These are phyloP conservation scores for Scenedesmus sp. DNA, from an alignment of 163 green algal genomes.

Conservation along the genomic window DNA sequence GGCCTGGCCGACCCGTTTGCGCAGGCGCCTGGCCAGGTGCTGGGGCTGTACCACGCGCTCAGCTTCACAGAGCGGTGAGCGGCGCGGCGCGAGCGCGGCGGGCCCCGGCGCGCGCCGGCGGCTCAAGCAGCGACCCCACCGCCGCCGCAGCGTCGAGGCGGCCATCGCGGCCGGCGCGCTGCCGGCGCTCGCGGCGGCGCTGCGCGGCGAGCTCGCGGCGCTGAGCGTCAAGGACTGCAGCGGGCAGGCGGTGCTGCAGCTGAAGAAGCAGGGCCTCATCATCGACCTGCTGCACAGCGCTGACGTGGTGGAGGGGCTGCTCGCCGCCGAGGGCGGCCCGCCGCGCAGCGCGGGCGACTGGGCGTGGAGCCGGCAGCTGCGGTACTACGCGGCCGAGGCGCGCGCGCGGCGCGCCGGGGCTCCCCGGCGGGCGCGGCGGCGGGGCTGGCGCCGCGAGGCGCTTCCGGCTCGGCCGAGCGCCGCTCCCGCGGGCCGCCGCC, in stretches of 20 bases:
- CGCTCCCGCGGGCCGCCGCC: too few relatives aligned
- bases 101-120: too few relatives aligned
- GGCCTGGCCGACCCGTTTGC: conserved; percentile 14
- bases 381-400: conserved; percentile 65
- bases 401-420: too few relatives aligned
- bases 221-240: conserved; percentile 66
- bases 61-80: conserved; percentile 71
- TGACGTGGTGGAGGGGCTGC: conserved; percentile 77
- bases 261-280: conserved; percentile 83
- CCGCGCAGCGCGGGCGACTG: conserved; percentile 63
- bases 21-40: conserved; percentile 56
- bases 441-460: too few relatives aligned
- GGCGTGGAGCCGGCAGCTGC: conserved; percentile 77
- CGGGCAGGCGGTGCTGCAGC: conserved; percentile 68
- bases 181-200: conserved; percentile 48
- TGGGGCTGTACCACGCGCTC: conserved; percentile 75
- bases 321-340: conserved; percentile 21
- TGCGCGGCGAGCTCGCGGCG: conserved; percentile 62
- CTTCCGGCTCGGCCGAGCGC: too few relatives aligned
- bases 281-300: conserved; percentile 85
- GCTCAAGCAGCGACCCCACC: too few relatives aligned
- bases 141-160: conserved; percentile 57
- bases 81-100: background rate
- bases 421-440: too few relatives aligned
- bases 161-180: conserved; percentile 58